A percentile compares a stretch with the other conserved stretches of the same genome.
phyloP scores from a whole-genome alignment of 257 asterid genomes.

The Phtheirospermum japonicum region DNA sequence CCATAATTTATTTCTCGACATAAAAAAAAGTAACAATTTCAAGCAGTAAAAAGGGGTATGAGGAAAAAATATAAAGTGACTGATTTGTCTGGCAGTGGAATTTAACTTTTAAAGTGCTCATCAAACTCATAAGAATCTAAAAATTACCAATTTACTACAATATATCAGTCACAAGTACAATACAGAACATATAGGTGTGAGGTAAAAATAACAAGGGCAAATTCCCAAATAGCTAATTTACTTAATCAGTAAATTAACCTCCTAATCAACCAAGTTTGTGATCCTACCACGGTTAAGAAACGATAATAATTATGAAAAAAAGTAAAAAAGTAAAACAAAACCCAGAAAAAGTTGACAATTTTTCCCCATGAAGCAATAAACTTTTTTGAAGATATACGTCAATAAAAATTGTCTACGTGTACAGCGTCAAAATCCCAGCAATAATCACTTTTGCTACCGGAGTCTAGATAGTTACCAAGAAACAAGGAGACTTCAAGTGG shows the following conservation, averaged over 20 bases:
- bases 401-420: not conserved
- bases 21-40: too few species aligned
- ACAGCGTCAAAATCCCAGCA: not conserved
- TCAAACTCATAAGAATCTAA: not conserved
- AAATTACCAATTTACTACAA: not conserved
- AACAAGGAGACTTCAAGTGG: constrained; percentile 6
- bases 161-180: not conserved
- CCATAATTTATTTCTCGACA: not conserved
- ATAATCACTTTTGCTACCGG: not conserved
- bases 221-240: not conserved
- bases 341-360: not conserved
- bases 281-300: too few species aligned
- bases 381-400: not conserved
- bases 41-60: not conserved
- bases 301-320: too few species aligned
- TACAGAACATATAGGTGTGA: not conserved
- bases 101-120: too few species aligned
- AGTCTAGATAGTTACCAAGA: constrained; percentile 12
- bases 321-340: not conserved
- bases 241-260: not conserved
- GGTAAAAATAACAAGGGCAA: not conserved
- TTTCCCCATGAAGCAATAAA: not conserved
- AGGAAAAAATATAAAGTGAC: too few species aligned
- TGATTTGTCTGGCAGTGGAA: too few species aligned
- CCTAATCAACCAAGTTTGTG: not conserved